phyloP scores from a whole-genome alignment of 1,139 yeast species.

The Blastobotrys petasosporus region DNA sequence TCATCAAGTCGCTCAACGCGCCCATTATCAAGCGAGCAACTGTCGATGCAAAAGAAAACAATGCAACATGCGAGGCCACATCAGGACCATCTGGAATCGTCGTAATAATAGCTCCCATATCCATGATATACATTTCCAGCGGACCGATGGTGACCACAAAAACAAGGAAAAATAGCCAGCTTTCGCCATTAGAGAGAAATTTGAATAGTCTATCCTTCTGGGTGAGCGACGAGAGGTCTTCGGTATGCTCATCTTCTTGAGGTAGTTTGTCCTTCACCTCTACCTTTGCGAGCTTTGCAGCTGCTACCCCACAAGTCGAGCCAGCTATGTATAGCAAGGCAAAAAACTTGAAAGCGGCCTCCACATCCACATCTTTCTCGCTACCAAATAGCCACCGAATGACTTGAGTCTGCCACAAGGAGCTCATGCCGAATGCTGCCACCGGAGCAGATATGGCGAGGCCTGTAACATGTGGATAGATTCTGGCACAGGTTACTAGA shows the following conservation, averaged over 20 bases:
- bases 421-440: slow-evolving; percentile 76
- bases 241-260: slow-evolving; percentile 13
- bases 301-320: slow-evolving; percentile 26
- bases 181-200: slow-evolving; percentile 58
- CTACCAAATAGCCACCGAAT: slow-evolving; percentile 35
- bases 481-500: slow-evolving; percentile 74
- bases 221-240: slow-evolving; percentile 28
- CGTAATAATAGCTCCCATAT: slow-evolving; percentile 58
- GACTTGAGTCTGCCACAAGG: slow-evolving; percentile 46
- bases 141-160: slow-evolving; percentile 76
- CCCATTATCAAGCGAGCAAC: slow-evolving; percentile 64
- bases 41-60: slow-evolving; percentile 54
- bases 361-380: slow-evolving; percentile 33
- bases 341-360: slow-evolving; percentile 52
- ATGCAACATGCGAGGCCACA: slow-evolving; percentile 45
- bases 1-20: slow-evolving; percentile 48
- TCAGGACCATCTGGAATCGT: slow-evolving; percentile 29
- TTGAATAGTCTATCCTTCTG: slow-evolving; percentile 44
- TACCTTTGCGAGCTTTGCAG: slow-evolving; percentile 24
- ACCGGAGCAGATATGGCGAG: slow-evolving; percentile 85
- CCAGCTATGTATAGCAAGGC: slow-evolving; percentile 38
- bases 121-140: slow-evolving; percentile 78
- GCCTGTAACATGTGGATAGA: slow-evolving; percentile 69
- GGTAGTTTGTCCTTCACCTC: slow-evolving; percentile 12
- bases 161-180: slow-evolving; percentile 58